These are phyloP conservation scores for Amorphotheca resinae DNA, from an alignment of 495 filamentous ascomycete species.

Conservation along the genomic window DNA sequence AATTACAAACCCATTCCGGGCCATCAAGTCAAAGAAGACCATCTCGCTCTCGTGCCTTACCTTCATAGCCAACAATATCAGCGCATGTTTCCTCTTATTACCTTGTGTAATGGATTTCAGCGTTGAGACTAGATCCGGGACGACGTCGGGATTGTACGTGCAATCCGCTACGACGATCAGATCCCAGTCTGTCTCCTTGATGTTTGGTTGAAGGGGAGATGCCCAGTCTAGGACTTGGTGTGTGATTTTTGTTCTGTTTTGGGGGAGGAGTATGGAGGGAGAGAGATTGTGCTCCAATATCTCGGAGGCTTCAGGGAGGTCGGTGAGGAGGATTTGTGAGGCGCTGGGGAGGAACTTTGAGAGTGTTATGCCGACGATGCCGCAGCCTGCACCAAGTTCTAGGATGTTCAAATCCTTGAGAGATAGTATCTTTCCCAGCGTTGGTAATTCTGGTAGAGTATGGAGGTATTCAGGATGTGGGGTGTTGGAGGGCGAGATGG, in stretches of 20 bases:
- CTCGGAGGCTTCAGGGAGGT: constrained; percentile 65
- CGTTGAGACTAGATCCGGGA: constrained; percentile 62
- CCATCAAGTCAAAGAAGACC: constrained; percentile 69
- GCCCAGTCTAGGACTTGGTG: constrained; percentile 64
- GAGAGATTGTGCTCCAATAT: constrained; percentile 44
- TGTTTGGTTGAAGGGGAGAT: constrained; percentile 27
- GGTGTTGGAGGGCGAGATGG: constrained; percentile 1
- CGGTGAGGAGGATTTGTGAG: constrained; percentile 54
- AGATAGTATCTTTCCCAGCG: not conserved
- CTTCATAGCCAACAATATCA: constrained; percentile 71
- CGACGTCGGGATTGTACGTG: constrained; percentile 83
- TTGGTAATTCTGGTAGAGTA: not conserved
- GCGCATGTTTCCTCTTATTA: constrained; percentile 20
- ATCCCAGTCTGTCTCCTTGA: constrained; percentile 40
- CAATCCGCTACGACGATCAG: constrained; percentile 80
- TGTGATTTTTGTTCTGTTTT: not conserved
- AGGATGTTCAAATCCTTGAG: constrained; percentile 38
- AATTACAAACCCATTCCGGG: constrained; percentile 38
- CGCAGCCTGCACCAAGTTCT: constrained; percentile 78
- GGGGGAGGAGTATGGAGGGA: not conserved
- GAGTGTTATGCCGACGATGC: constrained; percentile 67
- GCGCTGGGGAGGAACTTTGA: constrained; percentile 39
- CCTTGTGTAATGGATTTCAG: constrained; percentile 40
- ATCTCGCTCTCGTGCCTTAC: constrained; percentile 72
- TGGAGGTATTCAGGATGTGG: not conserved